Evolutionary conservation across 306 rosid genomes (phyloP), one percentile per base, ranked within the genome.

Genomic region (Trifolium fragiferum): DNA sequence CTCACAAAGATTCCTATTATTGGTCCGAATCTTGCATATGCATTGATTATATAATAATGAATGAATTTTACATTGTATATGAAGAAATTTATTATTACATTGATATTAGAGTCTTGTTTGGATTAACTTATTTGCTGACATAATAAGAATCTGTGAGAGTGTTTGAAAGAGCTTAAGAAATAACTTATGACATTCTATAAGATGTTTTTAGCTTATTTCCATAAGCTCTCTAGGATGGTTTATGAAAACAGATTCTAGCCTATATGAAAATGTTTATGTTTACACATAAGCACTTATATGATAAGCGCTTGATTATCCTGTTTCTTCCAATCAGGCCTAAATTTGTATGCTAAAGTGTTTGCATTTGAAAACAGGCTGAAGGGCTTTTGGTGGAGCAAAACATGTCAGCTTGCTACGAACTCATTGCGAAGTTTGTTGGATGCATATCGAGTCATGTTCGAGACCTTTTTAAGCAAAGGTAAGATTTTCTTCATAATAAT

Each of bases 351-450:
- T 83, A 50, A 73, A 25, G 4, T 18, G 25, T 81, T 59, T 49
- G 68, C 23, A 11, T 27, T 80, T 72, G 46, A 35, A 16, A 43
- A 30, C 93, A 94, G 99, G 96, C 90, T 59, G 96, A 87, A 63
- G 95, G 93, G 58, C 74, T 86, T 83, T 64, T 94, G 62, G 58
- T 86, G 0, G 97, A 94, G 82, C 93, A 87, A 74, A 87, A 87
- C 37, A 76, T 77, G 83, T 54, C 86, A 1, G 55, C 75, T 55
- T 92, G 96, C 73, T 94, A 94, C 12, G 83, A 85, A 64, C 80
- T 86, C 41, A 16, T 85, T n/a, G 86, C 77, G 15, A 79, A 70
- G 21, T 90, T 82, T 66, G 54, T 83, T 49, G 85, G 21, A 47
- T 79, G 84, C 54, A 50, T 90, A 72, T 79, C n/a, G 7, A 72